phyloP scores from a whole-genome alignment of 2,329 filamentous ascomycete species.

The Fusarium sp. region DNA sequence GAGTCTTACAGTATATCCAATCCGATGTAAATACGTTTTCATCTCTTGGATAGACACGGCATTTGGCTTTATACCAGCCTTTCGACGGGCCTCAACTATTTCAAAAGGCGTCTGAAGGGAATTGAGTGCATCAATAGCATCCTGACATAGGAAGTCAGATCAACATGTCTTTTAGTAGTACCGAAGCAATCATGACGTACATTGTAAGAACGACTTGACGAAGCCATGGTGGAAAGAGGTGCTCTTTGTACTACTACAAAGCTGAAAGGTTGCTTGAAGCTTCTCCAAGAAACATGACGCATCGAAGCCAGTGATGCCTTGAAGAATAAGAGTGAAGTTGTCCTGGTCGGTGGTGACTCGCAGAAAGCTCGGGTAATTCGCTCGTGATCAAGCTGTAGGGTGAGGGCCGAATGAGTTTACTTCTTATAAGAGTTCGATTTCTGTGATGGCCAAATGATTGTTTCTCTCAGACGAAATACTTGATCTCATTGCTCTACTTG shows the following conservation, averaged over 20 bases:
- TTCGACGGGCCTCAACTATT: constrained; percentile 81
- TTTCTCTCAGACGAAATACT: too few relatives aligned
- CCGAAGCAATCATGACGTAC: constrained; percentile 31
- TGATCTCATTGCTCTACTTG: neutral
- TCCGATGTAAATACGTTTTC: constrained; percentile 78
- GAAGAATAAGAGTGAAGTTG: constrained; percentile 13
- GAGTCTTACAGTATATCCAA: constrained; percentile 76
- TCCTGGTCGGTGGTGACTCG: constrained; percentile 25
- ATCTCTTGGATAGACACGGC: constrained; percentile 80
- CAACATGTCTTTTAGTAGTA: neutral
- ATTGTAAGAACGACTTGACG: constrained; percentile 52
- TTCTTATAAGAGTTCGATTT: neutral
- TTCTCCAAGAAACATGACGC: constrained; percentile 51
- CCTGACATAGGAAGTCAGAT: constrained; percentile 62
- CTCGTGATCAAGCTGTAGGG: constrained; percentile 10
- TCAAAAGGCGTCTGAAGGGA: constrained; percentile 90
- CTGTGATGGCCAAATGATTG: neutral
- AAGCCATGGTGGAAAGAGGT: constrained; percentile 47
- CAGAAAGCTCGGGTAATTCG: constrained; percentile 48
- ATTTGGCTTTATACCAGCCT: constrained; percentile 79
- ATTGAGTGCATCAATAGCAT: constrained; percentile 88
- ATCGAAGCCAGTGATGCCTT: constrained; percentile 43
- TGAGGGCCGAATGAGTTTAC: neutral
- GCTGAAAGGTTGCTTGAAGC: constrained; percentile 39
- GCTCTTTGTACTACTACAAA: constrained; percentile 32